phyloP scores from a whole-genome alignment of 345 rosid species.

The Syzygium jambos region DNA sequence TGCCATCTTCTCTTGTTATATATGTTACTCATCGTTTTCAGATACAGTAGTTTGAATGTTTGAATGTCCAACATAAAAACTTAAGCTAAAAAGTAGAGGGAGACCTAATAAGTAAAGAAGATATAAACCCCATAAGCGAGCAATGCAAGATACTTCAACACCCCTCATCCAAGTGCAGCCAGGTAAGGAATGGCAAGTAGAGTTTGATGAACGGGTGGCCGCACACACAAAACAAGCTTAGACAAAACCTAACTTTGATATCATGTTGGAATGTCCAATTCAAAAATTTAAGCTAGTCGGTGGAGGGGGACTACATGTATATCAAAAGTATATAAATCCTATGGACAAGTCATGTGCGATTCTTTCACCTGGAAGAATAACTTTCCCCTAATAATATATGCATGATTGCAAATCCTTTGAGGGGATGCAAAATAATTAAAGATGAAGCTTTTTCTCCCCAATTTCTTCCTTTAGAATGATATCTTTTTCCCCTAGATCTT shows the following conservation, averaged over 20 bases:
- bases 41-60: neutral
- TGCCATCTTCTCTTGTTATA: neutral
- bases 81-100: neutral
- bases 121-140: neutral
- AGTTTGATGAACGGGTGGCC: neutral
- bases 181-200: neutral
- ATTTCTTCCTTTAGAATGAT: neutral
- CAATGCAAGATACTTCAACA: neutral
- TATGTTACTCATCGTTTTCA: neutral
- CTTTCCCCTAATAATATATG: neutral
- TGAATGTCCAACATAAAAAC: neutral
- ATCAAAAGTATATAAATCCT: neutral
- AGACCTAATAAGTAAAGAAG: neutral
- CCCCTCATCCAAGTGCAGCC: neutral
- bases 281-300: neutral
- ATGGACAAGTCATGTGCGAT: neutral
- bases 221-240: fast-evolving
- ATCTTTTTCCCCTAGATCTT: neutral
- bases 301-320: neutral
- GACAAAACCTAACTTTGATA: neutral
- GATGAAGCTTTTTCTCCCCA: neutral
- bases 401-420: neutral
- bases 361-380: neutral
- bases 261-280: neutral
- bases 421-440: neutral